phyloP scores from a whole-genome alignment of 192 early-diverging fungal species.

The Backusella sp. region DNA sequence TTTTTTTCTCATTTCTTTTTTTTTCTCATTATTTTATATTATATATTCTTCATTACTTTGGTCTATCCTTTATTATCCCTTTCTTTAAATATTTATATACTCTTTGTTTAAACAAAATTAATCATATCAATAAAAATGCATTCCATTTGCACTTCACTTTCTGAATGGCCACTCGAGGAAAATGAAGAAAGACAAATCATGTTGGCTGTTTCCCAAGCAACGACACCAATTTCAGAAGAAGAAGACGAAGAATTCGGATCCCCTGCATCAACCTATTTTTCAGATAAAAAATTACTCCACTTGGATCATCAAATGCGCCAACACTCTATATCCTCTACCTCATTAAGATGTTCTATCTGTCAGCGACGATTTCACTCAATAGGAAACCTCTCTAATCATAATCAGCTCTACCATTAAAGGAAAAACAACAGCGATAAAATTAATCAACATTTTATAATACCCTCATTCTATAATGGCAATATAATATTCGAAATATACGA shows the following conservation, averaged over 20 bases:
- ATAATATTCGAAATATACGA: neutral
- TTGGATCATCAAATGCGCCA: neutral
- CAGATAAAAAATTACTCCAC: slow-evolving; percentile 5
- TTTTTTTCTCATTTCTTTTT: neutral
- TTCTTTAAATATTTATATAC: neutral
- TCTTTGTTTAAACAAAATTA: neutral
- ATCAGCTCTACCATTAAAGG: slow-evolving; percentile 15
- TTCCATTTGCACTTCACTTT: neutral
- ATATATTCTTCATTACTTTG: neutral
- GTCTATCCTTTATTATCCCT: neutral
- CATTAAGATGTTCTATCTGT: slow-evolving; percentile 14
- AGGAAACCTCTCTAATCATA: slow-evolving; percentile 17
- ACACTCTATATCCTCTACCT: neutral
- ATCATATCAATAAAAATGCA: neutral
- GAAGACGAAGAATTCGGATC: neutral
- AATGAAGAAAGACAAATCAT: neutral
- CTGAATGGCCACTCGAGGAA: slow-evolving; percentile 14
- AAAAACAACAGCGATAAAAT: neutral
- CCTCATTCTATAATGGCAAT: neutral
- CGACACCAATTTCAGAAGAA: slow-evolving; percentile 1
- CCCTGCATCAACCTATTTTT: neutral
- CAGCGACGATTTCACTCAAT: slow-evolving; percentile 20
- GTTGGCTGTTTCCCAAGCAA: slow-evolving; percentile 6
- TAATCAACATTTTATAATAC: neutral
- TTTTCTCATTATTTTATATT: neutral